A percentile compares a stretch with the other conserved stretches of the same genome.
Conservation (phyloP, 139 green algal genomes). For the Chlamydomonas sp. region DNA sequence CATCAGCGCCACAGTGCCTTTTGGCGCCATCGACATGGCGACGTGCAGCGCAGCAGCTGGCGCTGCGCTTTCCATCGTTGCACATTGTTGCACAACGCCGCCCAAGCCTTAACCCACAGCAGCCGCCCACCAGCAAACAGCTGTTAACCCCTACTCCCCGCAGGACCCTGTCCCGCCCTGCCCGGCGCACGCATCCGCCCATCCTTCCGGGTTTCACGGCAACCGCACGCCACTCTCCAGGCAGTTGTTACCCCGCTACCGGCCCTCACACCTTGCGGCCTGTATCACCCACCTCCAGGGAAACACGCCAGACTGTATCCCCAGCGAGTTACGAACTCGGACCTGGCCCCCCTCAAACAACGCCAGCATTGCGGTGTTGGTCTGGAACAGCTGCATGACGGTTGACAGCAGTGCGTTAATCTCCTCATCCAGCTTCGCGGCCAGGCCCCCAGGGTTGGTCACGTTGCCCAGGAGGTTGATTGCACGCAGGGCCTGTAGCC, state of each 20-base stretch:
- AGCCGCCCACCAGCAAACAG: too few species aligned
- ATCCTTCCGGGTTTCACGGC: not conserved
- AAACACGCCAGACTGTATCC: slow-evolving; percentile 1
- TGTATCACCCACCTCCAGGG: not conserved
- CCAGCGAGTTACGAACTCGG: slow-evolving; percentile 4
- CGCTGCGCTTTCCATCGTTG: too few species aligned
- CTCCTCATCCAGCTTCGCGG: slow-evolving; percentile 18
- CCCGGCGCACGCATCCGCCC: too few species aligned
- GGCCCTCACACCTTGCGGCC: not conserved
- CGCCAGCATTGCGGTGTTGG: slow-evolving; percentile 12
- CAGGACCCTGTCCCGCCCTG: too few species aligned
- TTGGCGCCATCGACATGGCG: too few species aligned
- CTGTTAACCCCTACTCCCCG: too few species aligned
- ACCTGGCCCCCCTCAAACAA: slow-evolving; percentile 8
- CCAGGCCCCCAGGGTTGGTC: not conserved
- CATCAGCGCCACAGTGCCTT: not conserved
- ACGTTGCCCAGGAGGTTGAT: slow-evolving; percentile 13
- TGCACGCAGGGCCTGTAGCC: slow-evolving; percentile 11
- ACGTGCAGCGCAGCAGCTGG: too few species aligned
- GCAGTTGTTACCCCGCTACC: not conserved
- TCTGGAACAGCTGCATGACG: slow-evolving; percentile 2
- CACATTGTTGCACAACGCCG: too few species aligned
- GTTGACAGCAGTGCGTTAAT: not conserved
- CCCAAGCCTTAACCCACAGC: too few species aligned
- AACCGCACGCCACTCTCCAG: not conserved